Base-by-base conservation (phyloP, 2,329 filamentous ascomycete genomes). In the Bipolaris oryzae region DNA sequence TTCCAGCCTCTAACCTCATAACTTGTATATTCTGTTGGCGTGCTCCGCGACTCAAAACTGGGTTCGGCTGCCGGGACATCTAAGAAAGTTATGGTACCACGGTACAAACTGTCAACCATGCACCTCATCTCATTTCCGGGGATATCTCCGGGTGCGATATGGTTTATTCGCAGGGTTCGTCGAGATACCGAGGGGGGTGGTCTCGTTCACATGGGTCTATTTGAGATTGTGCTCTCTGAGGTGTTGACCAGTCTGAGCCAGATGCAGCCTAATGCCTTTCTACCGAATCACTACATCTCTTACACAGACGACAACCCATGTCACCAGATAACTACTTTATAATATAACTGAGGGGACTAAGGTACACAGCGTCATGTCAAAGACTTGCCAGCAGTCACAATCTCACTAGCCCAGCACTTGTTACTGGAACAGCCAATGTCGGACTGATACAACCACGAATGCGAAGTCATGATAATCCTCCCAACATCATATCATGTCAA, bases 331-430 rank as follows among this genome's bases (percentile, higher is more conserved):
- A 25, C 16, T 10, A 31, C 2, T 41, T 18, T 31, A 46, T 33
- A 25, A 2, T 23, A 52, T 52, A 35, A 16, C 35, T 10, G n/a
- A 20, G 37, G 23, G 15, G 7, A 43, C 21, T 52, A 43, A 6
- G 25, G 38, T 41, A 39, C 37, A 60, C 54, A 43, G 45, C 44
- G 31, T 39, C 2, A 25, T 56, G 33, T 37, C 37, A 39, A 34
- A 43, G 38, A 16, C 49, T 48, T 18, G 46, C 25, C n/a, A 48
- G 18, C n/a, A 42, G 31, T n/a, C 20, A 58, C 52, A 44, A 48
- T n/a, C 25, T 47, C 31, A 21, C 20, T 31, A 50, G 34, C 20
- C 20, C 31, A 42, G 25, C 42, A 48, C 23, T 33, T 49, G 55
- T 53, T 53, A 50, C 52, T 15, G 45, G 42, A 38, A 33, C 23